Conservation (phyloP, 768 basidiomycete genomes). For the Heimioporus sp. region DNA sequence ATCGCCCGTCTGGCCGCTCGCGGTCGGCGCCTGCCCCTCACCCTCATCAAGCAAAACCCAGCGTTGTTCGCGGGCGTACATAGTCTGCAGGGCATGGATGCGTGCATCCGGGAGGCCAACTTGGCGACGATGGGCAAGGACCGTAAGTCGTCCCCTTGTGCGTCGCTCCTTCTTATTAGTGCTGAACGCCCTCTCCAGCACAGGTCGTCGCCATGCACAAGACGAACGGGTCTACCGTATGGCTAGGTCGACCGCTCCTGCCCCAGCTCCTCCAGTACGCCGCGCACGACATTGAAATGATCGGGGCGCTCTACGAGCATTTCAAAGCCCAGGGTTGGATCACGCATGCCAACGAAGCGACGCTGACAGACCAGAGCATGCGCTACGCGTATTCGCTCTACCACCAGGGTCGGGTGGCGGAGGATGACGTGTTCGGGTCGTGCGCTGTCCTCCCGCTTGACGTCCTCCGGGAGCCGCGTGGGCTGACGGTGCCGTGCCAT, state of each 20-base stretch:
- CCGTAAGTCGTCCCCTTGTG: conserved; percentile 22
- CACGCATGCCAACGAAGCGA: conserved; percentile 10
- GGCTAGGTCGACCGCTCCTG: conserved; percentile 38
- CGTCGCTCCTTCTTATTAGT: background rate
- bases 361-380: conserved; percentile 24
- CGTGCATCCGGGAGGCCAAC: conserved; percentile 26
- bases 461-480: conserved; percentile 24
- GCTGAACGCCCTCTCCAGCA: conserved; percentile 19
- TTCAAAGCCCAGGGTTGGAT: conserved; percentile 30
- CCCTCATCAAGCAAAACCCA: conserved; percentile 22
- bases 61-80: conserved; percentile 32
- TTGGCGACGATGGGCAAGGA: conserved; percentile 31
- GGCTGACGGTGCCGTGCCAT: conserved; percentile 20
- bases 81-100: conserved; percentile 35
- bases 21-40: conserved; percentile 22
- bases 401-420: conserved; percentile 26
- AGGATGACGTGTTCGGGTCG: conserved; percentile 23
- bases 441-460: conserved; percentile 25
- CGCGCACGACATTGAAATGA: conserved; percentile 41
- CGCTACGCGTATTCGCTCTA: conserved; percentile 29
- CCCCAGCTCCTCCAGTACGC: conserved; percentile 39
- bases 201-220: conserved; percentile 39
- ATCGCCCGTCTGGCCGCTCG: conserved; percentile 24
- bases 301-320: conserved; percentile 34
- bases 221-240: conserved; percentile 24